A percentile compares a stretch with the other conserved stretches of the same genome.
phyloP scores from a whole-genome alignment of 1,284 basidiomycete species.

The Cystobasidium pallidum region DNA sequence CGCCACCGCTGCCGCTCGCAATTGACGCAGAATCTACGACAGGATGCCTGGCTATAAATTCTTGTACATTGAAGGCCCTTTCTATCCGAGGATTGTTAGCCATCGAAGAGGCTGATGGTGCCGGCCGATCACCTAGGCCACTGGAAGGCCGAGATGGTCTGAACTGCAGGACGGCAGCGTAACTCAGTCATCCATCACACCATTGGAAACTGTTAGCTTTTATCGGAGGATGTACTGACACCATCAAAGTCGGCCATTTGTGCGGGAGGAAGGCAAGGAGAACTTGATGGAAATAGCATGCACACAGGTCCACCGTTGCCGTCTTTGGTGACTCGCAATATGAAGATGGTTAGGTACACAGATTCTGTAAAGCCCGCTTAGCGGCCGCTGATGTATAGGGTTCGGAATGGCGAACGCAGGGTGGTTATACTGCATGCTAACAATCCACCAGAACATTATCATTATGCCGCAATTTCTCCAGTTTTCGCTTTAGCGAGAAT shows the following conservation, averaged over 20 bases:
- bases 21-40: constrained; percentile 8
- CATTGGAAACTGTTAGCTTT: not conserved
- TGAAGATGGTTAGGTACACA: too few relatives aligned
- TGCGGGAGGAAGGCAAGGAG: not conserved
- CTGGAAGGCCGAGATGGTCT: not conserved
- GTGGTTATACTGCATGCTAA: not conserved
- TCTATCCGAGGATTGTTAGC: constrained; percentile 14
- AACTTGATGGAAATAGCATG: not conserved
- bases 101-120: not conserved
- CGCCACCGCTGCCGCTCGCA: not conserved
- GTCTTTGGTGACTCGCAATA: not conserved
- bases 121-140: not conserved
- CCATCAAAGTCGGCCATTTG: not conserved
- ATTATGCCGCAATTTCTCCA: not conserved
- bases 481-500: not conserved
- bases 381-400: too few relatives aligned
- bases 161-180: not conserved
- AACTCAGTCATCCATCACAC: not conserved
- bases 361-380: too few relatives aligned
- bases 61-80: constrained; percentile 13
- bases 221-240: not conserved
- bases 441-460: constrained; percentile 16
- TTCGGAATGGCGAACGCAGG: too few relatives aligned
- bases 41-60: constrained; percentile 19
- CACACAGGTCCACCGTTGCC: not conserved